Percentiles rank a stretch among this genome's conserved stretches.
These are phyloP conservation scores for Botrytis tulipae DNA, from an alignment of 2,329 filamentous ascomycete genomes.

Conservation along the genomic window DNA sequence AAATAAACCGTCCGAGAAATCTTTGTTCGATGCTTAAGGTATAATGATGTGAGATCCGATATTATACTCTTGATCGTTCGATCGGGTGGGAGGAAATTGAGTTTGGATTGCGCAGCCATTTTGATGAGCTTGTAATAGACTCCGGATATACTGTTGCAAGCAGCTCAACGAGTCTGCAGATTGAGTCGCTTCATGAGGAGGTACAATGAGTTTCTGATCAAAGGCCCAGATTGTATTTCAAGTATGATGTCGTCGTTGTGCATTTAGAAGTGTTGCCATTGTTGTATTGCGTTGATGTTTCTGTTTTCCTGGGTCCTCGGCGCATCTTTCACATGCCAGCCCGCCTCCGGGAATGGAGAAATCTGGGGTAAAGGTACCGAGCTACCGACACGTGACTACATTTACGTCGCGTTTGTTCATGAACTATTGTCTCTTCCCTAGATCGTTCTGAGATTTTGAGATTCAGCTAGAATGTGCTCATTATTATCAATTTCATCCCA, in stretches of 20 bases:
- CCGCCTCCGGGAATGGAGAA: conserved; percentile 16
- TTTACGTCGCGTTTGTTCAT: background rate
- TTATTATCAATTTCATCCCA: background rate
- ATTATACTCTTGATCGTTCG: conserved; percentile 64
- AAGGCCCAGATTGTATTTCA: background rate
- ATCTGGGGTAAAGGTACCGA: conserved; percentile 6
- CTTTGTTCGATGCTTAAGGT: conserved; percentile 74
- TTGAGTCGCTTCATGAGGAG: conserved; percentile 13
- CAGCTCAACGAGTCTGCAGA: conserved; percentile 15
- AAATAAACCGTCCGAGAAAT: conserved; percentile 84
- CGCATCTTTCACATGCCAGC: conserved; percentile 20
- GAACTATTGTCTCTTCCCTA: background rate
- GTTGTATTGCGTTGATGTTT: conserved; percentile 6
- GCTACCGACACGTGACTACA: background rate
- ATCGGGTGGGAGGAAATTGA: conserved; percentile 63
- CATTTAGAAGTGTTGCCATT: conserved; percentile 1
- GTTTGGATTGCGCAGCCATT: conserved; percentile 80
- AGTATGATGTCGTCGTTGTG: conserved; percentile 4
- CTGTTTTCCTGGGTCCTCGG: conserved; percentile 8
- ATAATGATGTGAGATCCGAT: conserved; percentile 66
- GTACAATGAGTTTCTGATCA: background rate
- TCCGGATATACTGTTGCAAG: conserved; percentile 9
- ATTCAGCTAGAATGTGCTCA: background rate
- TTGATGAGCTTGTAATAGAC: conserved; percentile 1
- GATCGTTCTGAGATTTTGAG: background rate